Percentiles rank a stretch among this genome's conserved stretches.
These are phyloP conservation scores for Saccharomycopsis sp. DNA, from an alignment of 805 yeast genomes.

Conservation along the genomic window DNA sequence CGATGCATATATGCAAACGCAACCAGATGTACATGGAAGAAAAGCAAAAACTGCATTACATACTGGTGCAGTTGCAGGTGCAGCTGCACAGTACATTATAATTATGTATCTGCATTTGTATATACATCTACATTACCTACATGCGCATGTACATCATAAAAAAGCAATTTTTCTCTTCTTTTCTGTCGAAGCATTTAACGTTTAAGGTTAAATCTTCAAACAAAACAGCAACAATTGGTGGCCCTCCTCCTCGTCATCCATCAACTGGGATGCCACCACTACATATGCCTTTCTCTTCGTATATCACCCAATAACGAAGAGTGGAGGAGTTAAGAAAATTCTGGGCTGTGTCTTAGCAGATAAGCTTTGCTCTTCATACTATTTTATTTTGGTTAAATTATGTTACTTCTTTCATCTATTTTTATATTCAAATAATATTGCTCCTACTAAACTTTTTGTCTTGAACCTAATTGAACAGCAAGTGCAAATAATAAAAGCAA, in stretches of 20 bases:
- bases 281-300: no score
- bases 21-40: not conserved
- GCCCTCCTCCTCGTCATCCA: not conserved
- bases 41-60: not conserved
- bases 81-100: not conserved
- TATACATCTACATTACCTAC: not conserved
- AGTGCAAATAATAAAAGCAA: not conserved
- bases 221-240: not conserved
- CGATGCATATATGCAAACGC: not conserved
- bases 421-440: not conserved
- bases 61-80: not conserved
- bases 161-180: not conserved
- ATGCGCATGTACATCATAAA: not conserved
- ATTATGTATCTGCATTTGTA: not conserved
- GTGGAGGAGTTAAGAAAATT: no score
- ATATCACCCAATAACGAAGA: no score
- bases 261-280: no score
- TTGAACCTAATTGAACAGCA: not conserved
- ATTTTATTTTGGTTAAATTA: not conserved
- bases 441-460: not conserved
- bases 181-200: not conserved
- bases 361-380: not conserved
- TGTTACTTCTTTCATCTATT: not conserved
- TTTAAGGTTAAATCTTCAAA: not conserved
- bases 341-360: no score